A percentile compares a stretch with the other conserved stretches of the same genome.
These are phyloP conservation scores for Microcyclospora tardicrescens DNA, from an alignment of 2,329 filamentous ascomycete genomes.

Conservation along the genomic window DNA sequence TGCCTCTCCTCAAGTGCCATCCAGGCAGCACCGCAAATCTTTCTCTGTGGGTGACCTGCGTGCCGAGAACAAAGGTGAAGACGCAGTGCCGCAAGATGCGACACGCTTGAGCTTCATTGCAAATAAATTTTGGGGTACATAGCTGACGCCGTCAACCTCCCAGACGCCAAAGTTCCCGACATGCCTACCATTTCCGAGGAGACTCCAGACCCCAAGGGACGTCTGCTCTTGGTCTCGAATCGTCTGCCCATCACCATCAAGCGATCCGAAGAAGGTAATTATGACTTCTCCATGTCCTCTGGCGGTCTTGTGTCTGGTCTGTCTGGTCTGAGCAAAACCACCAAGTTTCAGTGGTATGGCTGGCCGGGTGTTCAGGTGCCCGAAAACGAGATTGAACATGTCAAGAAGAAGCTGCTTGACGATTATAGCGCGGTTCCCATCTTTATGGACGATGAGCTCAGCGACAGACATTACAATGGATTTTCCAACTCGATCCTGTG, in stretches of 20 bases:
- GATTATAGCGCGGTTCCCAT: constrained; percentile 85
- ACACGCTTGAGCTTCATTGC: no score
- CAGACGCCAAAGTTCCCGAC: constrained; percentile 9
- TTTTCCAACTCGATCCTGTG: constrained; percentile 97
- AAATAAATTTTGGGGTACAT: background rate
- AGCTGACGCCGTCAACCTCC: constrained; percentile 4
- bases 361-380: constrained; percentile 93
- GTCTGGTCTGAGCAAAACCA: constrained; percentile 81
- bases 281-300: constrained; percentile 91
- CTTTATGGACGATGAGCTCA: constrained; percentile 85
- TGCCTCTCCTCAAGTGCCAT: background rate
- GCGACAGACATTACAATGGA: constrained; percentile 93
- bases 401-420: constrained; percentile 68
- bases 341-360: constrained; percentile 95
- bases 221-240: constrained; percentile 80
- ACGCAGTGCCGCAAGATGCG: no score
- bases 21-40: constrained; percentile 1
- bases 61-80: constrained; percentile 2
- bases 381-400: constrained; percentile 60
- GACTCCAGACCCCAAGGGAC: constrained; percentile 25
- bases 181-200: constrained; percentile 25
- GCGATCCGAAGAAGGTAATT: constrained; percentile 78
- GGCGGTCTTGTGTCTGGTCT: constrained; percentile 89
- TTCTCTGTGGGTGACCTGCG: constrained; percentile 5
- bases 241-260: constrained; percentile 95